Evolutionary conservation across 345 rosid genomes (phyloP).

Genomic region (Arabidopsis arenosa): DNA sequence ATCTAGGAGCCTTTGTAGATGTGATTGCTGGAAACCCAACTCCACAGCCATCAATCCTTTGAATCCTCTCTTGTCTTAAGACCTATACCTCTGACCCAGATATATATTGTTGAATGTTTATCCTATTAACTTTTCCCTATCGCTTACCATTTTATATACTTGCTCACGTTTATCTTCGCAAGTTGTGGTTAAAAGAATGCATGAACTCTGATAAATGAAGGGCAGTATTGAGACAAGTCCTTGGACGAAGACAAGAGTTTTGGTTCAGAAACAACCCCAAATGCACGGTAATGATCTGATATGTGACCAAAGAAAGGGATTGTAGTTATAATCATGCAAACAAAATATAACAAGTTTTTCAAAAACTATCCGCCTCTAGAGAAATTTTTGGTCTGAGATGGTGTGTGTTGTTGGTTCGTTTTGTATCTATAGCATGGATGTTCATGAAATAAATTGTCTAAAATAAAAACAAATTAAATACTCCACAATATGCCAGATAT

Average conservation of each 20-base stretch:
- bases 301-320: no score
- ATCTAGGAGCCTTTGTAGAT: slow-evolving; percentile 78
- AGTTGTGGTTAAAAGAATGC: background rate
- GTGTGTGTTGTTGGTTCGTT: background rate
- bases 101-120: slow-evolving; percentile 7
- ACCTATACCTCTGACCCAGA: background rate
- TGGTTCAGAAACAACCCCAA: no score
- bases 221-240: no score
- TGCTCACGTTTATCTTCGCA: background rate
- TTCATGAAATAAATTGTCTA: background rate
- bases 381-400: background rate
- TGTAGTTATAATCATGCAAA: no score
- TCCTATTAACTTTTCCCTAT: background rate
- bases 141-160: background rate
- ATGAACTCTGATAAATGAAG: background rate
- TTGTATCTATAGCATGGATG: background rate
- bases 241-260: no score
- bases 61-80: slow-evolving; percentile 37
- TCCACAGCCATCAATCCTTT: slow-evolving; percentile 40
- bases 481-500: background rate
- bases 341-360: background rate
- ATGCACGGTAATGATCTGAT: no score
- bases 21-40: slow-evolving; percentile 76
- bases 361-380: background rate
- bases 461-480: background rate